A percentile compares a stretch with the other conserved stretches of the same genome.
Evolutionary conservation across 495 filamentous ascomycete species (phyloP).

Genomic region (Daldinia grandis): DNA sequence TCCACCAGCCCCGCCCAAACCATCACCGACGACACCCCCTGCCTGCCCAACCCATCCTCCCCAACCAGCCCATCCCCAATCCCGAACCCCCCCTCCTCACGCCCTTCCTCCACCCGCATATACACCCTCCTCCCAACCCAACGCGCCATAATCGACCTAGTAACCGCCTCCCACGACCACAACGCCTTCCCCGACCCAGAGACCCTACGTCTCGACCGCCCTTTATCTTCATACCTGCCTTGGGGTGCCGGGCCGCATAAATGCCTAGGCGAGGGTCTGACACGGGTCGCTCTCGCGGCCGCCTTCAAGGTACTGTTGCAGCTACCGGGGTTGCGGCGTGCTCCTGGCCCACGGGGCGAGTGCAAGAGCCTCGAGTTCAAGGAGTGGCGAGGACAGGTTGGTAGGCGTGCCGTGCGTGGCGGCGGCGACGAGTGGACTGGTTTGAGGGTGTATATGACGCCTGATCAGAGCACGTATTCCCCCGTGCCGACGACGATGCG

Average conservation of each 20-base stretch:
- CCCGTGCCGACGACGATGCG: conserved; percentile 69
- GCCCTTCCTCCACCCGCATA: conserved; percentile 16
- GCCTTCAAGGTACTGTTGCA: conserved; percentile 54
- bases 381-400: conserved; percentile 49
- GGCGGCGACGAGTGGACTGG: conserved; percentile 50
- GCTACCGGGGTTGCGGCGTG: conserved; percentile 59
- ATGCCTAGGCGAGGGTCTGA: conserved; percentile 65
- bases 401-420: conserved; percentile 12
- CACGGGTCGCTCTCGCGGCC: conserved; percentile 64
- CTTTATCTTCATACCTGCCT: conserved; percentile 68
- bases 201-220: conserved; percentile 67
- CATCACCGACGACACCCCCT: conserved; percentile 60
- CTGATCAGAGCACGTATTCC: conserved; percentile 69
- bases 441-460: conserved; percentile 69
- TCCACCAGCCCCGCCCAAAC: conserved; percentile 51
- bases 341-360: conserved; percentile 64
- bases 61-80: conserved; percentile 19
- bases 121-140: conserved; percentile 40
- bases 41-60: conserved; percentile 41
- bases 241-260: conserved; percentile 68
- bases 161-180: conserved; percentile 68
- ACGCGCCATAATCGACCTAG: conserved; percentile 58
- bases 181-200: conserved; percentile 70
- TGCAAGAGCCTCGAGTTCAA: conserved; percentile 67
- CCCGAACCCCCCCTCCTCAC: conserved; percentile 23